phyloP scores from a whole-genome alignment of 306 rosid genomes.

The Arachis hypogaea region DNA sequence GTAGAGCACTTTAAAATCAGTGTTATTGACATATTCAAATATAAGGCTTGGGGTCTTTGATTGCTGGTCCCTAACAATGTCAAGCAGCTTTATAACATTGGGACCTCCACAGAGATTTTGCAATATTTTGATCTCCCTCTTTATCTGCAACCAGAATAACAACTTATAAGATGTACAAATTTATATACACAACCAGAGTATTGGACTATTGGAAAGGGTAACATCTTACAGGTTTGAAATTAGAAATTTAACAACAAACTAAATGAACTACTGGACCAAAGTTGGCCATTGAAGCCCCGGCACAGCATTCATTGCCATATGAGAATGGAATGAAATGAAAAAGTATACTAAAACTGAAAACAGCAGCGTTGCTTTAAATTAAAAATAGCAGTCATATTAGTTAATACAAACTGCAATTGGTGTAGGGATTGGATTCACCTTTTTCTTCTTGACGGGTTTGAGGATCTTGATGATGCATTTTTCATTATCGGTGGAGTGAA shows the following conservation, averaged over 20 bases:
- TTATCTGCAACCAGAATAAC: slow-evolving; percentile 57
- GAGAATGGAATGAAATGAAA: not conserved
- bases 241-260: not conserved
- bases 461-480: slow-evolving; percentile 78
- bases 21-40: slow-evolving; percentile 73
- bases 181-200: not conserved
- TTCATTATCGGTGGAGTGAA: slow-evolving; percentile 73
- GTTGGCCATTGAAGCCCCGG: not conserved
- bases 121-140: slow-evolving; percentile 78
- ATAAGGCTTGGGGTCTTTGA: slow-evolving; percentile 83
- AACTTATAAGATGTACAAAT: not conserved
- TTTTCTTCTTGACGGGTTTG: slow-evolving; percentile 86
- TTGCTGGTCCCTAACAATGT: slow-evolving; percentile 83
- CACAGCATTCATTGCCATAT: not conserved
- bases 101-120: slow-evolving; percentile 88
- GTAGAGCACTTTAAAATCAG: slow-evolving; percentile 80
- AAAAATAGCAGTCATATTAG: not conserved
- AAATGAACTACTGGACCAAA: slow-evolving; percentile 4
- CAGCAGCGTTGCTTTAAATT: not conserved
- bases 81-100: slow-evolving; percentile 76
- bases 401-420: not conserved
- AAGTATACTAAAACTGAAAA: not conserved
- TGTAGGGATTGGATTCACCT: slow-evolving; percentile 42
- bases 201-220: too few species aligned
- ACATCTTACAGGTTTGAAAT: slow-evolving; percentile 8